Evolutionary conservation across 305 asterid genomes (phyloP).

Genomic region (Fraxinus velutina): DNA sequence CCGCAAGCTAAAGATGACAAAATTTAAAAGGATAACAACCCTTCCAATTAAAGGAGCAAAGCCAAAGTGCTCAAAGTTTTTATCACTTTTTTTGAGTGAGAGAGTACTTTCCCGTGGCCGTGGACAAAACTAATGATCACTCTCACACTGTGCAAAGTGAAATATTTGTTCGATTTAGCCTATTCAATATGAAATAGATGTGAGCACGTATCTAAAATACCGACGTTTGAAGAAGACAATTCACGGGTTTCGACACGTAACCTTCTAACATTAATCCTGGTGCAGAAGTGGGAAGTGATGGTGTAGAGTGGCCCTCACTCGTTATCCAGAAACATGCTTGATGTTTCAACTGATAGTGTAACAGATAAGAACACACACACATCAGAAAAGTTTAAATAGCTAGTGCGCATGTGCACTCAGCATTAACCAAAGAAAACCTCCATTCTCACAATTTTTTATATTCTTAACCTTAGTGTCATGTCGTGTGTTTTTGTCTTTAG

Average conservation of each 20-base stretch:
- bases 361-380: constrained; percentile 22
- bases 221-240: background rate
- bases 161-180: background rate
- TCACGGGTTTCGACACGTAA: background rate
- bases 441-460: background rate
- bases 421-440: constrained; percentile 5
- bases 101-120: background rate
- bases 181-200: background rate
- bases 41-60: background rate
- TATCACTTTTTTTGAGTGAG: background rate
- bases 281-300: background rate
- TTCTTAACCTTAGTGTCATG: background rate
- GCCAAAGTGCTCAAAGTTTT: background rate
- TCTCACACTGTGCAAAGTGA: background rate
- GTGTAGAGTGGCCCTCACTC: background rate
- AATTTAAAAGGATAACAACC: background rate
- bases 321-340: background rate
- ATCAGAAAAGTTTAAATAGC: background rate
- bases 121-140: background rate
- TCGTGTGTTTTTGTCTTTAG: background rate
- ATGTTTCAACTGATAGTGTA: background rate
- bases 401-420: constrained; percentile 20
- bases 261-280: background rate
- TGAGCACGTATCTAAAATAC: background rate
- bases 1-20: background rate